A percentile compares a stretch with the other conserved stretches of the same genome.
Evolutionary conservation across 148 eudicot species (phyloP).

Genomic region (Rhododendron ovatum): DNA sequence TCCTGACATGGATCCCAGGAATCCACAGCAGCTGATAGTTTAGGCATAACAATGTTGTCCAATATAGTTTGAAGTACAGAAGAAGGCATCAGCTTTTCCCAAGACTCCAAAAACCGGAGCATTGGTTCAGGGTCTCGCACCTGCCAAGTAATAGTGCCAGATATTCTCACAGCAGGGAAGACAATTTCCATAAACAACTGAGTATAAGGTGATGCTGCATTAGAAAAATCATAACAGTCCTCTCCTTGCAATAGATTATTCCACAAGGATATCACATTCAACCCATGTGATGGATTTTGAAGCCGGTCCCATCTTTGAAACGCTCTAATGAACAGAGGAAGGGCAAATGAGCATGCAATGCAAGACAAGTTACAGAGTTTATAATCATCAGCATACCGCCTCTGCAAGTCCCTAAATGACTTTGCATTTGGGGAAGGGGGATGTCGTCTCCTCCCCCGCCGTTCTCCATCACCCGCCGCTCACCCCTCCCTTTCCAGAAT

Average conservation of each 20-base stretch:
- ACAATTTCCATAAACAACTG: constrained; percentile 82
- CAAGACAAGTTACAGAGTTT: constrained; percentile 65
- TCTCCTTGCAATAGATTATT: constrained; percentile 69
- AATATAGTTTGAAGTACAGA: constrained; percentile 55
- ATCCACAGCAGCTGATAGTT: constrained; percentile 68
- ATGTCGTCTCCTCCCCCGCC: too few species aligned
- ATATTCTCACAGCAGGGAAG: constrained; percentile 86
- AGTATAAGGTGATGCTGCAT: constrained; percentile 48
- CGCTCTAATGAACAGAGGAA: constrained; percentile 67
- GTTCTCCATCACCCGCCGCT: too few species aligned
- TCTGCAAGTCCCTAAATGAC: constrained; percentile 50
- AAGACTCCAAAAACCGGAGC: constrained; percentile 66
- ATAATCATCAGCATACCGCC: constrained; percentile 51
- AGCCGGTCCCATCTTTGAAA: constrained; percentile 97
- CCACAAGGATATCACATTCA: constrained; percentile 54
- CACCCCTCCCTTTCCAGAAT: too few species aligned
- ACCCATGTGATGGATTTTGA: constrained; percentile 63
- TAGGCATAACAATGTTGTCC: constrained; percentile 71
- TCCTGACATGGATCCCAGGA: constrained; percentile 84
- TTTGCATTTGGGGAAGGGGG: too few species aligned
- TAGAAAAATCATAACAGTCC: constrained; percentile 41
- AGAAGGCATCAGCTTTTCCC: constrained; percentile 76
- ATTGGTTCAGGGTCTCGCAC: constrained; percentile 90
- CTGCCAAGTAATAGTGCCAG: constrained; percentile 83
- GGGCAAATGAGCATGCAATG: constrained; percentile 73